Conservation (phyloP, 371 early-diverging fungal species). For the Dinochytrium kinnereticum region DNA sequence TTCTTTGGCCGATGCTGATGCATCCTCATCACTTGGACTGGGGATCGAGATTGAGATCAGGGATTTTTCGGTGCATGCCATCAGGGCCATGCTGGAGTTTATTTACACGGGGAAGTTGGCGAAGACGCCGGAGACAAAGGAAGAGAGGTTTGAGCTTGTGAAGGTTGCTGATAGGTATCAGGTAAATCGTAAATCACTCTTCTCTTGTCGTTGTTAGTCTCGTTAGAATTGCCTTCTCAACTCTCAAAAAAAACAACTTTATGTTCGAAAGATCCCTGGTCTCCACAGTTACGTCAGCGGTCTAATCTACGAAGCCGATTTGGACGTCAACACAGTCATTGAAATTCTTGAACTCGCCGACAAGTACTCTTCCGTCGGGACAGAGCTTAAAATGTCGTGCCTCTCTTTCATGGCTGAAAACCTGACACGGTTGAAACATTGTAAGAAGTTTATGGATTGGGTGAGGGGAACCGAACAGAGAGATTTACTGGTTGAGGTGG, state of each 20-base stretch:
- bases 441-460: conserved; percentile 37
- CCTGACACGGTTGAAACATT: conserved; percentile 26
- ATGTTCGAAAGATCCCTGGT: conserved; percentile 23
- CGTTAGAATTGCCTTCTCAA: no score
- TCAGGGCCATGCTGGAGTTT: conserved; percentile 42
- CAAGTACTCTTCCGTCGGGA: conserved; percentile 31
- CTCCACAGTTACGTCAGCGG: conserved; percentile 36
- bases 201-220: background rate
- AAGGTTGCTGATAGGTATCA: conserved; percentile 40
- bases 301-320: conserved; percentile 37
- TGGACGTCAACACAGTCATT: conserved; percentile 23
- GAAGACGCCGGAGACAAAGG: conserved; percentile 12
- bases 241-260: no score
- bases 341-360: conserved; percentile 41
- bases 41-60: conserved; percentile 25
- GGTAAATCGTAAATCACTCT: background rate
- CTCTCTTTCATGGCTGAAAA: conserved; percentile 38
- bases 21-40: background rate
- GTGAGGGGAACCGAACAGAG: conserved; percentile 29
- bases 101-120: conserved; percentile 35
- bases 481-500: conserved; percentile 33
- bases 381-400: conserved; percentile 34
- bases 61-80: conserved; percentile 34
- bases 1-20: background rate
- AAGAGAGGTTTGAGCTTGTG: conserved; percentile 30